Percentiles rank a stretch among this genome's conserved stretches.
phyloP scores from a whole-genome alignment of 176 grass and related monocot species.

The Canna indica region DNA sequence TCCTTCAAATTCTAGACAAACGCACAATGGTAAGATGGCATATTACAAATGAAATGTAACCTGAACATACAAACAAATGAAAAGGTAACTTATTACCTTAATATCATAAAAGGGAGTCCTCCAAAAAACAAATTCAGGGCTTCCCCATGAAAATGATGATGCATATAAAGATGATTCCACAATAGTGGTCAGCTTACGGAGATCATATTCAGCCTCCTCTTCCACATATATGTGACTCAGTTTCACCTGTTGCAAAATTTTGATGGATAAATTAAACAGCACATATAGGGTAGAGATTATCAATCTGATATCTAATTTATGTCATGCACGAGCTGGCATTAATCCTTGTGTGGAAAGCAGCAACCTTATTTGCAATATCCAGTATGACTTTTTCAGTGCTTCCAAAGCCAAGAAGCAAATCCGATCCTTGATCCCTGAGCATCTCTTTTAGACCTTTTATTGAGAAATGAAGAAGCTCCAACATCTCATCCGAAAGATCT shows the following conservation, averaged over 20 bases:
- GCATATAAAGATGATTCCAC: slow-evolving; percentile 64
- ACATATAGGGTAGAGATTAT: not conserved
- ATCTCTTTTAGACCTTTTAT: slow-evolving; percentile 63
- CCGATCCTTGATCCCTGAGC: slow-evolving; percentile 66
- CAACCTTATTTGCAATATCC: slow-evolving; percentile 84
- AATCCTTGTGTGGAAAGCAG: slow-evolving; percentile 44
- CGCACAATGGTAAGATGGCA: slow-evolving; percentile 14
- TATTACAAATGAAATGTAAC: not conserved
- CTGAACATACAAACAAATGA: not conserved
- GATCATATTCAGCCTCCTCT: slow-evolving; percentile 67
- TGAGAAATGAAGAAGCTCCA: slow-evolving; percentile 68
- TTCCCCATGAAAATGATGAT: slow-evolving; percentile 46
- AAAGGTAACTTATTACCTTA: slow-evolving; percentile 42
- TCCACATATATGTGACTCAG: slow-evolving; percentile 69
- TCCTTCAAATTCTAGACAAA: slow-evolving; percentile 48
- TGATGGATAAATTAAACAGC: slow-evolving; percentile 1
- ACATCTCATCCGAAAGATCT: slow-evolving; percentile 79
- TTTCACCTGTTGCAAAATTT: slow-evolving; percentile 70
- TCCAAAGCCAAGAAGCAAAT: slow-evolving; percentile 70
- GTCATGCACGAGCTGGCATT: slow-evolving; percentile 25
- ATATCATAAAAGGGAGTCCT: slow-evolving; percentile 57
- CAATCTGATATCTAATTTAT: not conserved
- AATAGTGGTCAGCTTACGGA: slow-evolving; percentile 36
- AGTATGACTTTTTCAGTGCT: slow-evolving; percentile 61
- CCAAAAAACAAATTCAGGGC: slow-evolving; percentile 61